Percentiles rank a stretch among this genome's conserved stretches.
These are phyloP conservation scores for Hypoxylon perforatum DNA, from an alignment of 495 filamentous ascomycete species.

Conservation along the genomic window DNA sequence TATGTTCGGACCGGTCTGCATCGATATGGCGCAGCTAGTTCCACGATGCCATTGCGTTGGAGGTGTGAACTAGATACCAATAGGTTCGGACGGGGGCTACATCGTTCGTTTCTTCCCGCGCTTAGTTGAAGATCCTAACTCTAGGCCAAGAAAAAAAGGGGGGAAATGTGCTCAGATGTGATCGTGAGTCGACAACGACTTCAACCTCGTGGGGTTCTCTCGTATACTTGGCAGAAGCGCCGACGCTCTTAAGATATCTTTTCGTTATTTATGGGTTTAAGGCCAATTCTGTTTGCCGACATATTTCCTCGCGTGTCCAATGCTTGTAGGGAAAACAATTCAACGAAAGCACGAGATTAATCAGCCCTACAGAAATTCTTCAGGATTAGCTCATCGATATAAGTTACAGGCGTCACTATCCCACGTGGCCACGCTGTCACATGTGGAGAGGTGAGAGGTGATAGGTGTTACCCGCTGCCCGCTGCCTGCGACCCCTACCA, in stretches of 20 bases:
- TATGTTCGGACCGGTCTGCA: slow-evolving; percentile 19
- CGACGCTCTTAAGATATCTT: too few relatives aligned
- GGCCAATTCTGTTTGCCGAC: too few relatives aligned
- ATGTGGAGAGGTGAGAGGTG: slow-evolving; percentile 10
- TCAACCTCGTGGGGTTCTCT: too few relatives aligned
- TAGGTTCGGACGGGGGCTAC: slow-evolving; percentile 17
- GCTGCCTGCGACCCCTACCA: too few relatives aligned
- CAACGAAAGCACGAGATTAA: slow-evolving; percentile 16
- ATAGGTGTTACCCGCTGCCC: slow-evolving; percentile 9
- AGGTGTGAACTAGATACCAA: slow-evolving; percentile 14
- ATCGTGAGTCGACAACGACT: not conserved
- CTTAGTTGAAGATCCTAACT: slow-evolving; percentile 28
- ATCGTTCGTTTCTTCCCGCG: slow-evolving; percentile 18
- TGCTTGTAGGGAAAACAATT: too few relatives aligned
- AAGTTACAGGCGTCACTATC: slow-evolving; percentile 9
- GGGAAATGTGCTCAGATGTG: not conserved
- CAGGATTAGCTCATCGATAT: slow-evolving; percentile 14
- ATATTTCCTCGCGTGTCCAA: too few relatives aligned
- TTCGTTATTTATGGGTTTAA: too few relatives aligned
- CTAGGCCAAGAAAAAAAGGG: too few relatives aligned
- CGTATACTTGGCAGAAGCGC: too few relatives aligned
- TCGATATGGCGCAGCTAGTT: slow-evolving; percentile 18
- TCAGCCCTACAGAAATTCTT: slow-evolving; percentile 36
- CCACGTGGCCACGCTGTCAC: slow-evolving; percentile 38
- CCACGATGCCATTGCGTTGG: slow-evolving; percentile 20